A percentile compares a stretch with the other conserved stretches of the same genome.
These are phyloP conservation scores for Lachancea waltii DNA, from an alignment of 805 yeast species.

Conservation along the genomic window DNA sequence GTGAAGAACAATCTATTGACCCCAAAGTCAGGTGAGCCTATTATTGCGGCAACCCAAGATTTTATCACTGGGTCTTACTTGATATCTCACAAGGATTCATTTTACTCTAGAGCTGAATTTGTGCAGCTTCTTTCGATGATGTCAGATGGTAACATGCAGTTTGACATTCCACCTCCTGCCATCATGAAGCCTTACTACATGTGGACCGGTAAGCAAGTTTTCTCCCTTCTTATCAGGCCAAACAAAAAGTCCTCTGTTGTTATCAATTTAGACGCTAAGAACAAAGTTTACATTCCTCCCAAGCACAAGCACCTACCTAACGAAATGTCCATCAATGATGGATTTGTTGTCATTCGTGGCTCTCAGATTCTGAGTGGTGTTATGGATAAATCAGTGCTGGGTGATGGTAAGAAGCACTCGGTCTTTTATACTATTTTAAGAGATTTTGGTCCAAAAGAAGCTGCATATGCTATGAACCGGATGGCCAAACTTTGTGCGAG, in stretches of 20 bases:
- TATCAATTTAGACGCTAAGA: constrained; percentile 90
- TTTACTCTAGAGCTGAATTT: constrained; percentile 80
- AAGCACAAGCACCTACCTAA: constrained; percentile 54
- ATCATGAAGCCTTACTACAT: constrained; percentile 79
- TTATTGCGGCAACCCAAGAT: constrained; percentile 99
- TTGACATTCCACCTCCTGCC: constrained; percentile 94
- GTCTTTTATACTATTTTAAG: constrained; percentile 91
- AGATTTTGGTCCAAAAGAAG: constrained; percentile 95
- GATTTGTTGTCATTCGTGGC: constrained; percentile 84
- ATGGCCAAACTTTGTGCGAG: constrained; percentile 99
- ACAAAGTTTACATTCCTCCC: constrained; percentile 84
- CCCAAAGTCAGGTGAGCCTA: constrained; percentile 97
- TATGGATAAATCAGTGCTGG: constrained; percentile 93
- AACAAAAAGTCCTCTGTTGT: constrained; percentile 68
- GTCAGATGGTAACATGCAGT: constrained; percentile 85
- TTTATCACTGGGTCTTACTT: constrained; percentile 94
- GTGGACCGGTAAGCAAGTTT: constrained; percentile 98
- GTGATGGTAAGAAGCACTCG: constrained; percentile 97
- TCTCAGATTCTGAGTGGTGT: constrained; percentile 86
- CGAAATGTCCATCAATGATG: constrained; percentile 98
- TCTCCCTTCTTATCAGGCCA: constrained; percentile 80
- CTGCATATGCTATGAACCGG: constrained; percentile 93
- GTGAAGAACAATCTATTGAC: constrained; percentile 91
- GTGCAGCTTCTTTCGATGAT: constrained; percentile 85
- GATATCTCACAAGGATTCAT: constrained; percentile 88